Conservation (phyloP, 2,329 filamentous ascomycete species). For the Colletotrichum spinosum region DNA sequence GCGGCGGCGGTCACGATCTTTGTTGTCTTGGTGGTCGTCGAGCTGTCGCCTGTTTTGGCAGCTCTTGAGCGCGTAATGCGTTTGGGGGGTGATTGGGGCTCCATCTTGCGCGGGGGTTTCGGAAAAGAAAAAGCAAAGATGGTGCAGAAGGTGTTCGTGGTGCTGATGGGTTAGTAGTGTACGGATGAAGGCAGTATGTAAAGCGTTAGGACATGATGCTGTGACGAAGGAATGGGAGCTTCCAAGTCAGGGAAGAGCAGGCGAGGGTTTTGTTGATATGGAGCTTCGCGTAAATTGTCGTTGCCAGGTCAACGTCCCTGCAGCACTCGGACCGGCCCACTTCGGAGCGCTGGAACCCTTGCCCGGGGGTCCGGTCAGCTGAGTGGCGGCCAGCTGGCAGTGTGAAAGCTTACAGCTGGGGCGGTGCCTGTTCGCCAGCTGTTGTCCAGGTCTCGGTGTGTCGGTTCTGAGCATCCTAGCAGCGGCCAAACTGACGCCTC, state of each 20-base stretch:
- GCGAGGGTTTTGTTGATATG: slow-evolving; percentile 38
- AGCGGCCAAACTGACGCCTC: neutral
- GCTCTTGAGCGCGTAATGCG: slow-evolving; percentile 66
- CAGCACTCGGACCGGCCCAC: neutral
- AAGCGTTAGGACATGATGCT: slow-evolving; percentile 30
- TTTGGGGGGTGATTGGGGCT: slow-evolving; percentile 67
- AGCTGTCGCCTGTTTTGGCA: slow-evolving; percentile 53
- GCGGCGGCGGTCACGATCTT: slow-evolving; percentile 62
- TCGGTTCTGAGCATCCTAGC: neutral
- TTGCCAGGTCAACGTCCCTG: slow-evolving; percentile 30
- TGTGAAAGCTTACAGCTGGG: neutral
- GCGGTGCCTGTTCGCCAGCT: neutral
- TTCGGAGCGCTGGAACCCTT: slow-evolving; percentile 33
- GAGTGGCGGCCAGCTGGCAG: slow-evolving; percentile 14
- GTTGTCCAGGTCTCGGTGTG: neutral
- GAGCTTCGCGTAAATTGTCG: slow-evolving; percentile 35
- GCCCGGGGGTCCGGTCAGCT: slow-evolving; percentile 17
- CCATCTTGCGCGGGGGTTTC: slow-evolving; percentile 52
- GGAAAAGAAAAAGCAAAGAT: slow-evolving; percentile 15
- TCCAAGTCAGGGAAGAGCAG: slow-evolving; percentile 23
- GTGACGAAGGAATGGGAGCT: slow-evolving; percentile 17
- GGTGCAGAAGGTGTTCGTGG: slow-evolving; percentile 7
- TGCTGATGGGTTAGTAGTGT: slow-evolving; percentile 33
- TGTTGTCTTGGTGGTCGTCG: slow-evolving; percentile 50
- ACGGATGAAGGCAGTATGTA: slow-evolving; percentile 14